Conservation (phyloP, 139 green algal genomes). For the Coccomyxa sp. region DNA sequence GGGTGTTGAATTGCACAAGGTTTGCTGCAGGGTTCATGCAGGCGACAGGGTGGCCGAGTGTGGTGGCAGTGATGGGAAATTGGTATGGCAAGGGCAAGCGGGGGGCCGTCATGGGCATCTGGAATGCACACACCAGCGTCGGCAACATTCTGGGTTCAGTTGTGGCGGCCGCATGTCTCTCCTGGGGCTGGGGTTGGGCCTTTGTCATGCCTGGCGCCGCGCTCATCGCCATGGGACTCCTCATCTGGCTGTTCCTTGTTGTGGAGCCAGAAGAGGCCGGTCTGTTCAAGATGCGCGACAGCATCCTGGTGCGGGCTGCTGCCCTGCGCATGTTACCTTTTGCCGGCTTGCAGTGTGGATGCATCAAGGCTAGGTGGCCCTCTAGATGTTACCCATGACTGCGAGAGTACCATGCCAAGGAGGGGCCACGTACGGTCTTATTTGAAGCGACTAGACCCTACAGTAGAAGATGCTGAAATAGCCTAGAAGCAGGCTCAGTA, state of each 20-base stretch:
- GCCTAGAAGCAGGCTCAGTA: no score
- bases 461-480: no score
- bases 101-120: conserved; percentile 92
- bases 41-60: conserved; percentile 87
- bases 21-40: conserved; percentile 73
- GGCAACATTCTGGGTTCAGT: conserved; percentile 69
- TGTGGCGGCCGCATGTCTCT: conserved; percentile 62
- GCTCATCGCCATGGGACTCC: conserved; percentile 31
- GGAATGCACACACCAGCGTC: conserved; percentile 93
- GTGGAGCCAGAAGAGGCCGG: conserved; percentile 78
- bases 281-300: not conserved
- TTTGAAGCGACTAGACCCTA: no score
- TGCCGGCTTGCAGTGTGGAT: no score
- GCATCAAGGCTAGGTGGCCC: no score
- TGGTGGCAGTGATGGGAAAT: conserved; percentile 90
- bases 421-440: no score
- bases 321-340: no score
- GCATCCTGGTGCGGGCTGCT: not conserved
- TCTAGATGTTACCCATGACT: no score
- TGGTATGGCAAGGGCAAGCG: conserved; percentile 93
- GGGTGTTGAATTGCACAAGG: no score
- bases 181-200: conserved; percentile 84
- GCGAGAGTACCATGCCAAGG: no score
- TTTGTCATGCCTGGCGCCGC: conserved; percentile 76
- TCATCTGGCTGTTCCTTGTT: conserved; percentile 76